Evolutionary conservation across 2,329 filamentous ascomycete genomes (phyloP), one percentile per base, ranked within the genome.

Genomic region (Eurotiales sp.): DNA sequence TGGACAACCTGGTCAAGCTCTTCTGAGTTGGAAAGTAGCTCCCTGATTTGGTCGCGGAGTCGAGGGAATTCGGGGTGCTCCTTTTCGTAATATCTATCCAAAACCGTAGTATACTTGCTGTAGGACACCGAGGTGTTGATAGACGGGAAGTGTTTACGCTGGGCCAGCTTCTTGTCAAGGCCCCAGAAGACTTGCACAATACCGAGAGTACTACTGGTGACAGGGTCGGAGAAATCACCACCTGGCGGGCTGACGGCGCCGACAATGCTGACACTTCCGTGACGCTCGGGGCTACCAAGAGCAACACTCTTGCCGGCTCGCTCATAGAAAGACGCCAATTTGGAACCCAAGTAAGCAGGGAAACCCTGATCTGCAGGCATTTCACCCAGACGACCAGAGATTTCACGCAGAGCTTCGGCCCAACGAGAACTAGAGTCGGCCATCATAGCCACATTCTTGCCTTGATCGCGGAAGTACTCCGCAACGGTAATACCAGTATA

Each of bases 171-270:
- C 86, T 99, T 97, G 80, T 99, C 93, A 46, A 97, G 82, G 81
- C 93, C 93, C 93, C 93, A 99, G 79, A 99, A 99, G 61, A 99
- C 93, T 72, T 99, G 93, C 65, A 99, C 93, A 67, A 99, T 99
- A 82, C 88, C 84, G 43, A 99, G 85, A 17, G 93, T 99, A 59
- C 88, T 87, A 55, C 83, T 89, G 12, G 93, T 99, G 66, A 99
- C 93, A 17, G 93, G 93, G 75, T 99, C 93, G 41, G 93, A 96
- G 80, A 97, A 99, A 78, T 99, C 93, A 83, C 93, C 93, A 77
- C 92, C 93, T 11, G 93, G 93, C 47, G 93, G 93, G 62, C 90
- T 96, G 73, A 99, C 93, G 55, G 93, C 93, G 66, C 91, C 93
- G 64, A 99, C 93, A 64, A 99, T 96, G 70, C 89, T 96, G 76